phyloP scores from a whole-genome alignment of 2,329 filamentous ascomycete species.

The Blumeria graminis region DNA sequence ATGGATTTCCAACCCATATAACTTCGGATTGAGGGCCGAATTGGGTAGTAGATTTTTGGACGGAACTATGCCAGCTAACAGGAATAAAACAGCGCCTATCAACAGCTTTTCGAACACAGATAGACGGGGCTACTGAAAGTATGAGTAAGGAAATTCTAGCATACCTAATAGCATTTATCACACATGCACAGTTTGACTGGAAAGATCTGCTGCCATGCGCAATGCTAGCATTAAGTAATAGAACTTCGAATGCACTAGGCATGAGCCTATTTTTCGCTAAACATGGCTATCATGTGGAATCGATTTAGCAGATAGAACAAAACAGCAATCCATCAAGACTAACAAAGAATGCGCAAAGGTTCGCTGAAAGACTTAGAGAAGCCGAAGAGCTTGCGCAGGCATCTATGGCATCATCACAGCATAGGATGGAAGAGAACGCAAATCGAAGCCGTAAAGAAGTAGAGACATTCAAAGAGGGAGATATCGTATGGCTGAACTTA shows the following conservation, averaged over 20 bases:
- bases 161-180: not conserved
- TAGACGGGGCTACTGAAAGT: not conserved
- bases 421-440: not conserved
- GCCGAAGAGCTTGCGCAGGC: not conserved
- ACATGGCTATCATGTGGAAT: not conserved
- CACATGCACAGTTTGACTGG: not conserved
- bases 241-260: not conserved
- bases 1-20: not conserved
- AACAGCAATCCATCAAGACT: not conserved
- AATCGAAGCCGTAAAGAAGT: not conserved
- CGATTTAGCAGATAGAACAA: not conserved
- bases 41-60: not conserved
- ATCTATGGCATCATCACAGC: not conserved
- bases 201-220: not conserved
- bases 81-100: not conserved
- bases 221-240: not conserved
- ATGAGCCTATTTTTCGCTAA: not conserved
- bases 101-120: not conserved
- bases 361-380: not conserved
- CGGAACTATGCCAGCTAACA: not conserved
- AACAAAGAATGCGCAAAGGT: not conserved
- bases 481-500: not conserved
- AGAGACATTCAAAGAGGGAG: not conserved
- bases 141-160: not conserved
- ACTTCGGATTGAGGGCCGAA: not conserved